Conservation (phyloP, 495 filamentous ascomycete genomes). For the Aspergillus affinis region DNA sequence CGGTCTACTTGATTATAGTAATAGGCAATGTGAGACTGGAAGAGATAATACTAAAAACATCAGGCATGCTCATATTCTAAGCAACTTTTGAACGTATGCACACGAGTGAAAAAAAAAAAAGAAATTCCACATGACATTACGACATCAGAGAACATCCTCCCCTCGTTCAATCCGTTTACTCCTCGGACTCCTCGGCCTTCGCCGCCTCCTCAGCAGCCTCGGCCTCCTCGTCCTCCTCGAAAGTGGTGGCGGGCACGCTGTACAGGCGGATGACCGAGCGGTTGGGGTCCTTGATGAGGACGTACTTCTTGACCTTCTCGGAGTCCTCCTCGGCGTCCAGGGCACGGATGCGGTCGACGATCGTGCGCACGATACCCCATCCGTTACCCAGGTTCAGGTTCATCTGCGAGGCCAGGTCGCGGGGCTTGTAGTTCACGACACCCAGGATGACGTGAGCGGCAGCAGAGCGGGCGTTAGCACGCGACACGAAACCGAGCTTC, state of each 20-base stretch:
- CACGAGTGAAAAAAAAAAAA: slow-evolving; percentile 1
- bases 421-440: slow-evolving; percentile 94
- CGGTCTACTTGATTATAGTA: too few relatives aligned
- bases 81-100: slow-evolving; percentile 9
- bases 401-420: slow-evolving; percentile 97
- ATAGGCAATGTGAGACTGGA: too few relatives aligned
- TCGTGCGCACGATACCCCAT: slow-evolving; percentile 98
- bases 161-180: slow-evolving; percentile 28
- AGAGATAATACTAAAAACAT: not conserved
- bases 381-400: slow-evolving; percentile 94
- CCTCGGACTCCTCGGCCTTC: slow-evolving; percentile 34
- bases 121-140: slow-evolving; percentile 11
- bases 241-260: slow-evolving; percentile 80
- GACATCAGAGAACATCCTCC: slow-evolving; percentile 19
- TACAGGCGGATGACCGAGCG: slow-evolving; percentile 91
- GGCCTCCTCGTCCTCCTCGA: slow-evolving; percentile 71
- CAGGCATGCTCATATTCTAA: slow-evolving; percentile 4
- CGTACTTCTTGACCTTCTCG: slow-evolving; percentile 62
- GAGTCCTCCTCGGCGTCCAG: slow-evolving; percentile 69
- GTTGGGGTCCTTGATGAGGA: slow-evolving; percentile 86
- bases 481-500: slow-evolving; percentile 99
- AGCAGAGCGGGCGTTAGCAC: slow-evolving; percentile 82
- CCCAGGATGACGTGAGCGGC: slow-evolving; percentile 92
- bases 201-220: slow-evolving; percentile 29
- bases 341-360: slow-evolving; percentile 75